A percentile compares a stretch with the other conserved stretches of the same genome.
Conservation (phyloP, 257 asterid species). For the Asclepias syriaca region DNA sequence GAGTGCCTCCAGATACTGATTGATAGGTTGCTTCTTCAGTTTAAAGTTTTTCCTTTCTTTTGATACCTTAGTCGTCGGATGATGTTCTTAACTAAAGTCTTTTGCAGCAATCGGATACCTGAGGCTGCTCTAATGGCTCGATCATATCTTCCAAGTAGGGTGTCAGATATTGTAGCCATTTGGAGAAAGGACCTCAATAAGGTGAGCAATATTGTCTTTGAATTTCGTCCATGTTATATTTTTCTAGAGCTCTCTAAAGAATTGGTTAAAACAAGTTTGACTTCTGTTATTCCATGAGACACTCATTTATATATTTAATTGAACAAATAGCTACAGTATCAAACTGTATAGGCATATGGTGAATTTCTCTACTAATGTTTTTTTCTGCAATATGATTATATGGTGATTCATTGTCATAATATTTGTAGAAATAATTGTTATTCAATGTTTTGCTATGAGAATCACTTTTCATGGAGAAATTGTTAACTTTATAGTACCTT, state of each 20-base stretch:
- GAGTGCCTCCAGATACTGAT: slow-evolving; percentile 90
- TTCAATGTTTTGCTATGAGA: background rate
- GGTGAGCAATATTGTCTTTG: slow-evolving; percentile 30
- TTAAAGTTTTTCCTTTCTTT: background rate
- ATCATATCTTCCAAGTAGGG: slow-evolving; percentile 98
- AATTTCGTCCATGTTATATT: background rate
- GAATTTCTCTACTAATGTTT: background rate
- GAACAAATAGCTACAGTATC: background rate
- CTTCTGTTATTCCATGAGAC: background rate
- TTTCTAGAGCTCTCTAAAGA: background rate
- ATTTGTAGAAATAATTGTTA: background rate
- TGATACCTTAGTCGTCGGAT: background rate
- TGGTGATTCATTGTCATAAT: background rate
- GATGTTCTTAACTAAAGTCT: slow-evolving; percentile 18
- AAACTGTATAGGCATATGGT: background rate
- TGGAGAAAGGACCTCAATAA: slow-evolving; percentile 95
- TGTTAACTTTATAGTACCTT: background rate
- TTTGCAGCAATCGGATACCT: slow-evolving; percentile 93
- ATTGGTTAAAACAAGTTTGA: background rate
- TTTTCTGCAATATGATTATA: background rate
- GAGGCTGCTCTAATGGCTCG: slow-evolving; percentile 99
- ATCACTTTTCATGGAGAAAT: background rate
- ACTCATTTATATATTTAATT: background rate
- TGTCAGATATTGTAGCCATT: slow-evolving; percentile 82
- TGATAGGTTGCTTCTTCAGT: slow-evolving; percentile 56